A percentile compares a stretch with the other conserved stretches of the same genome.
Conservation (phyloP, 805 yeast species). For the Hanseniaspora lindneri region DNA sequence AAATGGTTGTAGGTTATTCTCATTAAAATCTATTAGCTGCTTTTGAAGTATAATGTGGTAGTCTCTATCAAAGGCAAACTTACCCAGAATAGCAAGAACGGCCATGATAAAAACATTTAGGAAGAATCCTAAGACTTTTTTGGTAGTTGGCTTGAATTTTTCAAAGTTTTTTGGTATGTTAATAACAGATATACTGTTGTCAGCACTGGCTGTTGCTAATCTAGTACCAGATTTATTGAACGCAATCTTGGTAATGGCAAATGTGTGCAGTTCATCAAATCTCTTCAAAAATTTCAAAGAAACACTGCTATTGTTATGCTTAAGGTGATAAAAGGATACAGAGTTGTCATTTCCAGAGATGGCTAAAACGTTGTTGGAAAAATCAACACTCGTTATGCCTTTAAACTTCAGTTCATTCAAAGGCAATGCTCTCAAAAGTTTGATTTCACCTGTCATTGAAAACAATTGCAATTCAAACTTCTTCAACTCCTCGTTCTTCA, state of each 20-base stretch:
- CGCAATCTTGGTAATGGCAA: constrained; percentile 63
- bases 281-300: constrained; percentile 38
- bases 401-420: constrained; percentile 36
- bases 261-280: constrained; percentile 54
- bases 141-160: constrained; percentile 25
- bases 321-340: constrained; percentile 42
- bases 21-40: not conserved
- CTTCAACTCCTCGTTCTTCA: constrained; percentile 22
- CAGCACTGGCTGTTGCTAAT: constrained; percentile 66
- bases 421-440: constrained; percentile 32
- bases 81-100: constrained; percentile 22
- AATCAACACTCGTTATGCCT: constrained; percentile 46
- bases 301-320: constrained; percentile 15
- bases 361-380: constrained; percentile 32
- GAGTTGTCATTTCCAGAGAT: constrained; percentile 49
- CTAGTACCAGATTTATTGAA: constrained; percentile 57
- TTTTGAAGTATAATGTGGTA: constrained; percentile 19
- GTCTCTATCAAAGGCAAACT: constrained; percentile 23
- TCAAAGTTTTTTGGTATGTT: constrained; percentile 44
- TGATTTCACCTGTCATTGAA: constrained; percentile 16
- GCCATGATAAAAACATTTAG: constrained; percentile 23
- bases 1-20: constrained; percentile 3
- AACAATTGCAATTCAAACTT: constrained; percentile 16
- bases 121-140: constrained; percentile 22
- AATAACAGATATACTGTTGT: constrained; percentile 56